Evolutionary conservation across 805 yeast genomes (phyloP).

Genomic region (Metschnikowia dekortorum): DNA sequence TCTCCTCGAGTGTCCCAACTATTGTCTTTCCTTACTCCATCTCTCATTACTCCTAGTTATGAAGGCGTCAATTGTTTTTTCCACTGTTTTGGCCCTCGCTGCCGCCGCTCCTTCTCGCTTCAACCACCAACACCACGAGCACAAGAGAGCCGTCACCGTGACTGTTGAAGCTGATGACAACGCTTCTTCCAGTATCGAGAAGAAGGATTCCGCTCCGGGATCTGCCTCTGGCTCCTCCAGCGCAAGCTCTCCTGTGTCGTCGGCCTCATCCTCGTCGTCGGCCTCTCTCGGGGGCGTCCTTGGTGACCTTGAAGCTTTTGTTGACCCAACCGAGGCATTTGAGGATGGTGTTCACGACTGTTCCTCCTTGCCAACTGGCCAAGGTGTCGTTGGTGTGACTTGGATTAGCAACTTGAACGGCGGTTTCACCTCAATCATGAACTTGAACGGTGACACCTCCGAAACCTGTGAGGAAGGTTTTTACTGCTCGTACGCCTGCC

Average conservation of each 20-base stretch:
- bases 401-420: constrained; percentile 30
- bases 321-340: constrained; percentile 15
- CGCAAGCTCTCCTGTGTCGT: not conserved
- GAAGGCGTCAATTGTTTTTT: constrained; percentile 13
- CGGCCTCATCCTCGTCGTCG: not conserved
- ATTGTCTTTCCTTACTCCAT: constrained; percentile 24
- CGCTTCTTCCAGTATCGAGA: constrained; percentile 1
- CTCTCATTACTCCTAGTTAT: constrained; percentile 5
- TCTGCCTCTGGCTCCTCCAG: constrained; percentile 4
- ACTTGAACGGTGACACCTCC: constrained; percentile 47
- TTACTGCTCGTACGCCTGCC: constrained; percentile 76
- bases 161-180: constrained; percentile 30
- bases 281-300: constrained; percentile 4
- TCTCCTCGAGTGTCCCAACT: constrained; percentile 15
- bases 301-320: constrained; percentile 17
- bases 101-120: constrained; percentile 19
- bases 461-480: constrained; percentile 55
- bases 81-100: constrained; percentile 14
- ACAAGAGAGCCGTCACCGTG: constrained; percentile 38
- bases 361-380: constrained; percentile 19
- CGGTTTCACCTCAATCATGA: constrained; percentile 43
- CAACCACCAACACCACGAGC: constrained; percentile 35
- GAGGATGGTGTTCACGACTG: constrained; percentile 21
- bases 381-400: constrained; percentile 19
- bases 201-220: constrained; percentile 2